Conservation (phyloP, 495 filamentous ascomycete species). For the Amniculicola lignicola region DNA sequence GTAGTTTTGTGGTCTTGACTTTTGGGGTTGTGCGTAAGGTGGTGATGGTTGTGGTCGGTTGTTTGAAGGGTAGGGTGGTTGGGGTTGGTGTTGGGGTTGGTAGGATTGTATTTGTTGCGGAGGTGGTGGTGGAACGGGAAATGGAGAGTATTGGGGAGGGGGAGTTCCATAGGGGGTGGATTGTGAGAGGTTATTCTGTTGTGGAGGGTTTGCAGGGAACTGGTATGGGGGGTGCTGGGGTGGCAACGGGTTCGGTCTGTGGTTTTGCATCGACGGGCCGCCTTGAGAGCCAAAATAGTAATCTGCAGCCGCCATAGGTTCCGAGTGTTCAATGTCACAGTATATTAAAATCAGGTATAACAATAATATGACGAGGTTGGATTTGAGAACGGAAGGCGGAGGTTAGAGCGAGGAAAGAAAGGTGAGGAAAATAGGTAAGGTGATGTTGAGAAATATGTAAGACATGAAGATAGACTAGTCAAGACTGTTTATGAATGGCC, state of each 20-base stretch:
- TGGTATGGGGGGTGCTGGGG: constrained; percentile 10
- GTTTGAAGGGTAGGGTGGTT: constrained; percentile 1
- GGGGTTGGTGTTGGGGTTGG: constrained; percentile 4
- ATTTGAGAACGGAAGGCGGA: neutral
- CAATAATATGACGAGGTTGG: neutral
- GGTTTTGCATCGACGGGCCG: neutral
- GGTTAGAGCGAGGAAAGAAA: neutral
- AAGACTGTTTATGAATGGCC: constrained; percentile 7
- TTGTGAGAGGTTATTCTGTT: constrained; percentile 3
- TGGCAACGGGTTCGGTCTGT: constrained; percentile 11
- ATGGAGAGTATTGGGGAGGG: constrained; percentile 16
- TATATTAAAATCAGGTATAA: neutral
- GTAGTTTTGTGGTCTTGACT: neutral
- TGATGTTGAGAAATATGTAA: too few species aligned
- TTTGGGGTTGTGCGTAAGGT: constrained; percentile 12
- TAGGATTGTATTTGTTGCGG: constrained; percentile 2
- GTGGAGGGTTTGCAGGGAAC: constrained; percentile 21
- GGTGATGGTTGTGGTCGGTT: neutral
- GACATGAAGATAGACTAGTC: too few species aligned
- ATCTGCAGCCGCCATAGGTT: constrained; percentile 28
- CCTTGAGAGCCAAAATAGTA: constrained; percentile 23
- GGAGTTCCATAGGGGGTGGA: neutral
- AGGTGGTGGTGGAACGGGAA: constrained; percentile 7
- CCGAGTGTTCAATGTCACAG: neutral
- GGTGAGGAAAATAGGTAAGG: too few species aligned